Evolutionary conservation across 495 filamentous ascomycete species (phyloP).

Genomic region (Bacidia gigantensis): DNA sequence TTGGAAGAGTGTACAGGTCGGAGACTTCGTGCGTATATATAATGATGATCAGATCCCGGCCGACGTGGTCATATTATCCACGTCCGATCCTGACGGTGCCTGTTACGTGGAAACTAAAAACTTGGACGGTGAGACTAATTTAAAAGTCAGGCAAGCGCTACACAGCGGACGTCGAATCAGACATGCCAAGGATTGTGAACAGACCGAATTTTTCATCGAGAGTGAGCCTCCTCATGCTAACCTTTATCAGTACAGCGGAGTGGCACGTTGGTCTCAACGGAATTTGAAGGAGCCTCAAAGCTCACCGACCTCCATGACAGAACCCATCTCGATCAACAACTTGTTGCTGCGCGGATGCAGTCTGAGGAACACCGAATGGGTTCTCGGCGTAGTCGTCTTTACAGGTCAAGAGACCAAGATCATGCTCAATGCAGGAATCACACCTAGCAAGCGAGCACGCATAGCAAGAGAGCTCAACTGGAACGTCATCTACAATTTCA

Average conservation of each 20-base stretch:
- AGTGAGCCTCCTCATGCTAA: conserved; percentile 88
- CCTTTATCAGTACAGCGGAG: conserved; percentile 83
- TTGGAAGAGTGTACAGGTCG: conserved; percentile 94
- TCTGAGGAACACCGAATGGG: conserved; percentile 92
- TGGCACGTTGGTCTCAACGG: conserved; percentile 71
- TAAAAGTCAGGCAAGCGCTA: conserved; percentile 88
- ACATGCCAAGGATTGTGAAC: conserved; percentile 86
- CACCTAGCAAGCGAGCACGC: conserved; percentile 85
- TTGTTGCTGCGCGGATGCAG: conserved; percentile 85
- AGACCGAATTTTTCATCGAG: conserved; percentile 72
- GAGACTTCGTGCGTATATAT: conserved; percentile 93
- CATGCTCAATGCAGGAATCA: conserved; percentile 96
- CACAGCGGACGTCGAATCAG: conserved; percentile 71
- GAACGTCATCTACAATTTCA: conserved; percentile 96
- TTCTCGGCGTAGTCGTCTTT: conserved; percentile 88
- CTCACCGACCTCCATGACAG: conserved; percentile 62
- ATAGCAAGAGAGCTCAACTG: conserved; percentile 90
- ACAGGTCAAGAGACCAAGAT: conserved; percentile 97
- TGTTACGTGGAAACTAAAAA: conserved; percentile 99
- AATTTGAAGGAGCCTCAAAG: conserved; percentile 45
- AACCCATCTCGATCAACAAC: conserved; percentile 91
- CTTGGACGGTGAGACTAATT: conserved; percentile 92
- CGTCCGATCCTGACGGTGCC: conserved; percentile 84
- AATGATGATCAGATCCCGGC: conserved; percentile 93
- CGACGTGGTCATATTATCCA: conserved; percentile 89